phyloP scores from a whole-genome alignment of 495 filamentous ascomycete species.

The Corynascus novoguineensis region DNA sequence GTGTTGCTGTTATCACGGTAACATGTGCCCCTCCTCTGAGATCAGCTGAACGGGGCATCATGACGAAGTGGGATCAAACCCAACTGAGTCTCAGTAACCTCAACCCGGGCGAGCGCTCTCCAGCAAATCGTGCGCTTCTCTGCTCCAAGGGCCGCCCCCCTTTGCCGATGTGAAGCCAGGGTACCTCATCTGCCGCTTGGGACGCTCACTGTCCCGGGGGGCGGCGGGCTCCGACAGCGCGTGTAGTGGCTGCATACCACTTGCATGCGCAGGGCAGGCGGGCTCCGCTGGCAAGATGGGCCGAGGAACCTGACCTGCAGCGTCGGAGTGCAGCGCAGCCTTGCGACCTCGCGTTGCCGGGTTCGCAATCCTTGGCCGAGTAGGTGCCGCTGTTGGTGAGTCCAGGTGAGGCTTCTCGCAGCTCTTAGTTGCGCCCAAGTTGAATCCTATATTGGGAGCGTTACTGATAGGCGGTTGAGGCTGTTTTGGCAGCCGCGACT shows the following conservation, averaged over 20 bases:
- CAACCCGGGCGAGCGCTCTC: constrained; percentile 37
- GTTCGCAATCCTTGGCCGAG: constrained; percentile 29
- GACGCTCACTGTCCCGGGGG: constrained; percentile 21
- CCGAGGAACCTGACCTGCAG: constrained; percentile 40
- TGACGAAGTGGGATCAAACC: too few relatives aligned
- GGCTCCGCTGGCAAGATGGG: constrained; percentile 32
- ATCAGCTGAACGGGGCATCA: neutral
- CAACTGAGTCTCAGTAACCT: neutral
- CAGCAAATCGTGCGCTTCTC: constrained; percentile 48
- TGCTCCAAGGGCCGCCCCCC: constrained; percentile 48
- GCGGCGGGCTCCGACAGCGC: constrained; percentile 10
- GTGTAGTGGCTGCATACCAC: neutral
- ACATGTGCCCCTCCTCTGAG: neutral
- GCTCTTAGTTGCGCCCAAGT: neutral
- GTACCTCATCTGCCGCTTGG: constrained; percentile 27
- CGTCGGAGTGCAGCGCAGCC: constrained; percentile 44
- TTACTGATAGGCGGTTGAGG: constrained; percentile 1
- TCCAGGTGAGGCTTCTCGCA: neutral
- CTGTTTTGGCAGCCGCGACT: neutral
- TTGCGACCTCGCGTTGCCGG: constrained; percentile 48
- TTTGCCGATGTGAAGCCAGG: constrained; percentile 38
- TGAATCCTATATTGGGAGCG: neutral
- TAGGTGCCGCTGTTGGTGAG: neutral
- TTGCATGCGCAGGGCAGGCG: neutral
- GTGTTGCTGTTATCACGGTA: neutral